Conservation (phyloP, 1,284 basidiomycete genomes). For the Tilletia caries region DNA sequence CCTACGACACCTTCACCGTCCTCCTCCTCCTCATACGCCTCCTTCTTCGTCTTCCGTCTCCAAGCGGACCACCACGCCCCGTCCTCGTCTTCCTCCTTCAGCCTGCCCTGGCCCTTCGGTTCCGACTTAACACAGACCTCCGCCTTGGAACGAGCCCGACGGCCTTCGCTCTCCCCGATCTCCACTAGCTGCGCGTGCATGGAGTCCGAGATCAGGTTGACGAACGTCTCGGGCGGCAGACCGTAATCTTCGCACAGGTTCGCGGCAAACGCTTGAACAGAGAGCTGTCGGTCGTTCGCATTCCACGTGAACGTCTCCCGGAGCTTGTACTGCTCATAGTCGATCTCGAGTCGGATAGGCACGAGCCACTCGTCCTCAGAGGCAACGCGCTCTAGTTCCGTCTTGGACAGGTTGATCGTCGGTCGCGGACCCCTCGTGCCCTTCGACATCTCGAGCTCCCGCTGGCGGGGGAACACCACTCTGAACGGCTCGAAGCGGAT, state of each 20-base stretch:
- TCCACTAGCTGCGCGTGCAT: conserved; percentile 84
- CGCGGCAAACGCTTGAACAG: conserved; percentile 83
- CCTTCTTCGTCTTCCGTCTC: background rate
- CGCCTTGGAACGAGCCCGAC: conserved; percentile 35
- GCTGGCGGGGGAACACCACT: conserved; percentile 38
- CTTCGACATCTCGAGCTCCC: conserved; percentile 57
- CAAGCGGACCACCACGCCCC: conserved; percentile 26
- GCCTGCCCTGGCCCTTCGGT: conserved; percentile 11
- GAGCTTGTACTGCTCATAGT: conserved; percentile 82
- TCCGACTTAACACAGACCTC: conserved; percentile 4
- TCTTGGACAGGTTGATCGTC: conserved; percentile 29
- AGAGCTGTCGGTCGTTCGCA: conserved; percentile 77
- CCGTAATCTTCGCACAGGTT: conserved; percentile 87
- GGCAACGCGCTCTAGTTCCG: conserved; percentile 62
- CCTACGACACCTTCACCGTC: too few relatives aligned
- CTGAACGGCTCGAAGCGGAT: conserved; percentile 29
- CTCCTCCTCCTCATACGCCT: background rate
- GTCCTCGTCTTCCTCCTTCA: background rate
- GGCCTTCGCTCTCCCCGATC: conserved; percentile 55
- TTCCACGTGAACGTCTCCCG: conserved; percentile 98
- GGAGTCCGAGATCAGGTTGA: conserved; percentile 70
- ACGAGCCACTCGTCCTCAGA: conserved; percentile 74
- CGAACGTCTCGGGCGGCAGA: conserved; percentile 67
- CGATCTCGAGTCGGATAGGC: conserved; percentile 89
- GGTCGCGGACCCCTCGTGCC: conserved; percentile 36